These are phyloP conservation scores for Cicer judaicum DNA, from an alignment of 306 rosid genomes.

Conservation along the genomic window DNA sequence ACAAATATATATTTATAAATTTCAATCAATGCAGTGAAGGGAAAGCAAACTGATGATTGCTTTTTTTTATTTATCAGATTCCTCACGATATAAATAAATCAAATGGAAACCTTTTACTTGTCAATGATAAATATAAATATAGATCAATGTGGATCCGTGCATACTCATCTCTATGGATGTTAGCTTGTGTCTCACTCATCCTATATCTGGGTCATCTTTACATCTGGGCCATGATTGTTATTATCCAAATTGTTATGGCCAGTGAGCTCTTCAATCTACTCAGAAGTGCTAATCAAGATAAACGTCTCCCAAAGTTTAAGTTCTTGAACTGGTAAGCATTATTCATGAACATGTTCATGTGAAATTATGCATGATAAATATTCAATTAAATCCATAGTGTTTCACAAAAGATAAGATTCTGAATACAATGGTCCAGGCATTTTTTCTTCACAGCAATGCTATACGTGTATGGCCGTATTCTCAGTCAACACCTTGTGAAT, in stretches of 20 bases:
- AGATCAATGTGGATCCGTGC: constrained; percentile 87
- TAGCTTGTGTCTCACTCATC: constrained; percentile 62
- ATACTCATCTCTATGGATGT: constrained; percentile 90
- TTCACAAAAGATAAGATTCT: constrained; percentile 42
- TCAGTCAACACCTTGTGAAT: constrained; percentile 88
- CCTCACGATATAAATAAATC: constrained; percentile 61
- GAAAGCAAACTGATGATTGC: constrained; percentile 14
- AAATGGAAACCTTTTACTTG: constrained; percentile 74
- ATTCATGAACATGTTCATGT: neutral
- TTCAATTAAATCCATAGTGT: neutral
- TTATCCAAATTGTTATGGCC: constrained; percentile 94
- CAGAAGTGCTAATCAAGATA: constrained; percentile 78
- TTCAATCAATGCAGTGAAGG: neutral
- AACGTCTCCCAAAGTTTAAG: constrained; percentile 78
- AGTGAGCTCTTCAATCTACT: constrained; percentile 89
- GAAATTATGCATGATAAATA: neutral
- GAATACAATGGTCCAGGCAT: constrained; percentile 68
- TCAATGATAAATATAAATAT: constrained; percentile 73
- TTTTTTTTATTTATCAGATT: constrained; percentile 51
- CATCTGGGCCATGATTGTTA: constrained; percentile 84
- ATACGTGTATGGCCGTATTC: constrained; percentile 93
- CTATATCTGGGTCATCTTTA: constrained; percentile 92
- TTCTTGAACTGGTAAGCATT: constrained; percentile 78
- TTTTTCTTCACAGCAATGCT: constrained; percentile 98
- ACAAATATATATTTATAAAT: too few species aligned